Base-by-base conservation (phyloP, 2,329 filamentous ascomycete species). In the Talaromyces sp. region DNA sequence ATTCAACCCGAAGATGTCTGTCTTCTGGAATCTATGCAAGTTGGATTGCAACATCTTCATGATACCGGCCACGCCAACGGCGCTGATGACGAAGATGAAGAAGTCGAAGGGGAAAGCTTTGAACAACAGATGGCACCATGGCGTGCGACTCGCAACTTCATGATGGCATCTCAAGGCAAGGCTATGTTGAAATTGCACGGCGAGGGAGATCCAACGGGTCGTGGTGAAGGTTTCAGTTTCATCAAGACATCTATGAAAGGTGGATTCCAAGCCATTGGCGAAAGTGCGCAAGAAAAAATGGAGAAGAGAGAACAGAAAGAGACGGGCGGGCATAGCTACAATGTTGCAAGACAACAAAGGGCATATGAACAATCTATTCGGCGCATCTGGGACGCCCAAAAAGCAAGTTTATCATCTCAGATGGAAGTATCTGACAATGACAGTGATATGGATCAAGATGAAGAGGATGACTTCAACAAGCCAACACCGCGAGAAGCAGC, bases 181-280 rank as follows among this genome's bases (percentile, higher is more conserved):
- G 94, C 94, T 2, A 99, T 99, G 94, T 82, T 99, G 46, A 89
- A 92, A 65, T 82, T 99, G 11, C 92, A 97, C 66, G 94, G 94
- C 19, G 90, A 95, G 63, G 94, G 94, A 57, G 94, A 99, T 69
- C 94, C 94, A 3, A 96, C 93, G 0, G 91, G 91, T 22, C 89
- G 92, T 66, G 94, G 94, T 1, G 86, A 97, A 60, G 94, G 90
- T 2, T 96, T 97, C 78, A 97, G 90, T 70, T 97, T 99, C 73
- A 92, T 99, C 72, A 91, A 94, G 69, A 97, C 92, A 0, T 96
- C 91, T 1, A 99, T 99, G 94, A 99, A 99, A 75, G 94, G 94
- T 61, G 94, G 94, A 0, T 99, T 97, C 73, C 90, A 92, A 69
- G 88, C 91, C 19, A 84, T 95, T 25, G 91, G 91, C 19, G 91